Conservation (phyloP, 1,139 yeast species). For the Yamadazyma triangularis region DNA sequence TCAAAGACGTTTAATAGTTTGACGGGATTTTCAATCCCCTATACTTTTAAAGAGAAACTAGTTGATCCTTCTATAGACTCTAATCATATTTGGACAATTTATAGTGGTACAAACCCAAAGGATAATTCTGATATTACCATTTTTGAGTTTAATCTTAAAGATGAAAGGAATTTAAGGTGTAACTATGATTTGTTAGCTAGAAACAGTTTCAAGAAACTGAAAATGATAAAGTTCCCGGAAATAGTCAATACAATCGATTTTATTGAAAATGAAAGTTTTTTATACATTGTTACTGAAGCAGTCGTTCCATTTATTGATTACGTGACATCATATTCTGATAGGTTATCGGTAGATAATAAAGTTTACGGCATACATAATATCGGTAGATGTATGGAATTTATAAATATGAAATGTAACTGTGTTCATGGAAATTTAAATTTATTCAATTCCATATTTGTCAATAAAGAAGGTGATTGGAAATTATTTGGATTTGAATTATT, state of each 20-base stretch:
- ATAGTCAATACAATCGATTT: slow-evolving; percentile 66
- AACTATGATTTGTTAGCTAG: slow-evolving; percentile 46
- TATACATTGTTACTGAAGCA: slow-evolving; percentile 76
- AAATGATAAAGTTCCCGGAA: slow-evolving; percentile 75
- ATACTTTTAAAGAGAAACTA: slow-evolving; percentile 45
- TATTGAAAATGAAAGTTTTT: slow-evolving; percentile 54
- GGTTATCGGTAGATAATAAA: slow-evolving; percentile 12
- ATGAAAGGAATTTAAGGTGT: slow-evolving; percentile 27
- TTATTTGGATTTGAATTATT: slow-evolving; percentile 79
- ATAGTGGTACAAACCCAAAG: slow-evolving; percentile 44
- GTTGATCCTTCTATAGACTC: slow-evolving; percentile 20
- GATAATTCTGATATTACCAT: slow-evolving; percentile 45
- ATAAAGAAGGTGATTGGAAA: slow-evolving; percentile 74
- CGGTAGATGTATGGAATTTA: slow-evolving; percentile 52
- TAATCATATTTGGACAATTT: slow-evolving; percentile 42
- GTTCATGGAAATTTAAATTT: slow-evolving; percentile 61
- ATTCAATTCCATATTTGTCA: slow-evolving; percentile 55
- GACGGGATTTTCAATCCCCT: slow-evolving; percentile 55
- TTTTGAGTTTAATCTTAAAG: slow-evolving; percentile 56
- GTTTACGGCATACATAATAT: slow-evolving; percentile 59
- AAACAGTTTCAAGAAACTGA: slow-evolving; percentile 62
- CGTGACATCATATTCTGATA: slow-evolving; percentile 6
- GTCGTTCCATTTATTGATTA: slow-evolving; percentile 55
- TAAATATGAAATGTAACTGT: slow-evolving; percentile 60
- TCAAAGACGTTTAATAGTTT: slow-evolving; percentile 52